phyloP scores from a whole-genome alignment of 2,329 filamentous ascomycete species.

The Aspergillus ochraceoroseus region DNA sequence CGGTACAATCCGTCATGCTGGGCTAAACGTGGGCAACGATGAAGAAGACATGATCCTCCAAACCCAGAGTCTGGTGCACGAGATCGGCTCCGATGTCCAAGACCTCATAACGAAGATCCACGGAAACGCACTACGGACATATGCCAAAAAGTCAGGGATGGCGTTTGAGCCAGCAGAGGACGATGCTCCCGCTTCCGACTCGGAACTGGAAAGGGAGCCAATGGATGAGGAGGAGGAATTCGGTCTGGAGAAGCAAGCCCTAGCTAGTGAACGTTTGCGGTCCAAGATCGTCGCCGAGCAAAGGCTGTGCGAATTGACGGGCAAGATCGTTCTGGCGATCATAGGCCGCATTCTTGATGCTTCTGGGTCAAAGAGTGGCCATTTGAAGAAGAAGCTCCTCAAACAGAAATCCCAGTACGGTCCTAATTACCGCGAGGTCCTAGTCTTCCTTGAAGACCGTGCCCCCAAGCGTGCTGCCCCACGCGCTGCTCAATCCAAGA shows the following conservation, averaged over 20 bases:
- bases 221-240: slow-evolving; percentile 40
- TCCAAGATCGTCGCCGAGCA: slow-evolving; percentile 74
- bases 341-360: slow-evolving; percentile 69
- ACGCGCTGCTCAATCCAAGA: slow-evolving; percentile 29
- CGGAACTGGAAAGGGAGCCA: slow-evolving; percentile 56
- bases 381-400: slow-evolving; percentile 65
- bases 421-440: slow-evolving; percentile 76
- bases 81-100: slow-evolving; percentile 61
- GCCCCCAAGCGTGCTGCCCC: slow-evolving; percentile 39
- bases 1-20: slow-evolving; percentile 60
- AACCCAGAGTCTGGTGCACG: slow-evolving; percentile 60
- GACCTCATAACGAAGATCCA: slow-evolving; percentile 70
- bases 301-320: slow-evolving; percentile 76
- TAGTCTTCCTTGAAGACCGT: slow-evolving; percentile 70
- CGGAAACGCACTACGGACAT: slow-evolving; percentile 67
- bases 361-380: slow-evolving; percentile 55
- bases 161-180: slow-evolving; percentile 54
- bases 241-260: slow-evolving; percentile 35
- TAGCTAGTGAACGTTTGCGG: slow-evolving; percentile 53
- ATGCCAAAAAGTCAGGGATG: slow-evolving; percentile 60
- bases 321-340: slow-evolving; percentile 77
- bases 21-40: slow-evolving; percentile 37
- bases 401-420: slow-evolving; percentile 78
- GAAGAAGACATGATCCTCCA: slow-evolving; percentile 50
- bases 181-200: slow-evolving; percentile 65